These are phyloP conservation scores for Persicaria maculosa DNA, from an alignment of 148 eudicot genomes.

Conservation along the genomic window DNA sequence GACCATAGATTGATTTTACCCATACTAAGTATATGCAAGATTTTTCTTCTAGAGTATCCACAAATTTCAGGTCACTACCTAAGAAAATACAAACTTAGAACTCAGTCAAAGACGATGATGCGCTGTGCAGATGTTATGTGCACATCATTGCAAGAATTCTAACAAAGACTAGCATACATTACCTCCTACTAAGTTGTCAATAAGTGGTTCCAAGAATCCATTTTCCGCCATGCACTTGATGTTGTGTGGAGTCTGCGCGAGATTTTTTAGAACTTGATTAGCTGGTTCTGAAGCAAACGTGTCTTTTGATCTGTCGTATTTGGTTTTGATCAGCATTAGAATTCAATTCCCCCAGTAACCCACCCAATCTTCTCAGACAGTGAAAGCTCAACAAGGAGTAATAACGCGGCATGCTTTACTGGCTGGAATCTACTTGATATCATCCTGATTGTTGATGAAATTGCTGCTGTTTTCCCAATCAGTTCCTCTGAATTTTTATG, in stretches of 20 bases:
- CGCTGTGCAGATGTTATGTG: too few relatives aligned
- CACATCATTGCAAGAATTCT: not conserved
- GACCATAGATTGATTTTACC: too few relatives aligned
- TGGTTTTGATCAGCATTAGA: slow-evolving; percentile 13
- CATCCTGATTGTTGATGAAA: slow-evolving; percentile 45
- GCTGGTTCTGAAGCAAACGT: slow-evolving; percentile 28
- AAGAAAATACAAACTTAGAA: not conserved
- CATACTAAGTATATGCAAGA: too few relatives aligned
- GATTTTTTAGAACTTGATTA: slow-evolving; percentile 48
- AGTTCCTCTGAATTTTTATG: slow-evolving; percentile 35
- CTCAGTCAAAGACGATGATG: too few relatives aligned
- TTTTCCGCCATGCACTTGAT: slow-evolving; percentile 81
- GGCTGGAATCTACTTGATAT: slow-evolving; percentile 60
- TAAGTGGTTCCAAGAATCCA: slow-evolving; percentile 66
- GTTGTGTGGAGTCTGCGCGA: slow-evolving; percentile 47
- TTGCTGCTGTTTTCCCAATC: slow-evolving; percentile 39
- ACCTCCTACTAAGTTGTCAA: slow-evolving; percentile 58
- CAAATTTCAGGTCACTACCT: not conserved
- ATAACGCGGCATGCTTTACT: slow-evolving; percentile 50
- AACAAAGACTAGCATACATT: slow-evolving; percentile 1
- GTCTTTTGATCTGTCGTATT: slow-evolving; percentile 12
- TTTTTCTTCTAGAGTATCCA: too few relatives aligned
- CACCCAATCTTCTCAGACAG: slow-evolving; percentile 22
- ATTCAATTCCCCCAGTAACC: slow-evolving; percentile 15
- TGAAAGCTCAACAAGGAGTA: slow-evolving; percentile 54